A percentile compares a stretch with the other conserved stretches of the same genome.
phyloP scores from a whole-genome alignment of 352 stramenopile species.

The Thalassiosira mediterranea region DNA sequence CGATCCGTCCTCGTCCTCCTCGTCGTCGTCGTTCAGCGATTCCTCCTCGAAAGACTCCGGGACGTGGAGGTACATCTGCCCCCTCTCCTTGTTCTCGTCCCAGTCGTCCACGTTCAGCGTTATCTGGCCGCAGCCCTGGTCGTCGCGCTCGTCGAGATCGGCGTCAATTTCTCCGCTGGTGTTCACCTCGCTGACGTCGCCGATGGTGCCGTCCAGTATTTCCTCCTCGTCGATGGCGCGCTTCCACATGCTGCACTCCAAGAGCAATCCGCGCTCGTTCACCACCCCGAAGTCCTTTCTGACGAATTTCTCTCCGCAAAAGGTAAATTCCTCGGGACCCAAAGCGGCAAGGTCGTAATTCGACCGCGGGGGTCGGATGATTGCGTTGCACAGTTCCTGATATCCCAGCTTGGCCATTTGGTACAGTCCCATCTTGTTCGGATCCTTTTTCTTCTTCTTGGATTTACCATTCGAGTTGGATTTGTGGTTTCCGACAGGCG shows the following conservation, averaged over 20 bases:
- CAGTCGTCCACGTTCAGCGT: slow-evolving; percentile 45
- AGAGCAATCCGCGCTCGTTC: slow-evolving; percentile 84
- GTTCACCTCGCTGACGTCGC: neutral
- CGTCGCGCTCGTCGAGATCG: neutral
- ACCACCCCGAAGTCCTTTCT: slow-evolving; percentile 90
- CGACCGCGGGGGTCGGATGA: slow-evolving; percentile 94
- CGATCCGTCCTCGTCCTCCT: slow-evolving; percentile 12
- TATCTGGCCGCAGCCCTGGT: slow-evolving; percentile 15
- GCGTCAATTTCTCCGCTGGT: neutral
- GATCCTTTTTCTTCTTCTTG: neutral
- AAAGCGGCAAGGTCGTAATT: slow-evolving; percentile 91
- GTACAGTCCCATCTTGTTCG: slow-evolving; percentile 58
- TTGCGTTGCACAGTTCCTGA: slow-evolving; percentile 95
- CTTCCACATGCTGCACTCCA: slow-evolving; percentile 95
- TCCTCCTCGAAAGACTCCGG: slow-evolving; percentile 15
- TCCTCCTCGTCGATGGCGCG: slow-evolving; percentile 13
- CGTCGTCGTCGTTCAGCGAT: slow-evolving; percentile 8
- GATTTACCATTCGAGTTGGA: neutral
- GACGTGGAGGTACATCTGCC: slow-evolving; percentile 48
- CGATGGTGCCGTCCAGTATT: slow-evolving; percentile 9
- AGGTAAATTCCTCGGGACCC: slow-evolving; percentile 90
- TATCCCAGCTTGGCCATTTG: slow-evolving; percentile 87
- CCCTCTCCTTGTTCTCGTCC: slow-evolving; percentile 45
- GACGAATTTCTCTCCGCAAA: slow-evolving; percentile 88
- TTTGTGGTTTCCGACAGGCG: neutral